Evolutionary conservation across 139 green algal genomes (phyloP), one percentile per base, ranked within the genome.

Genomic region (Chara braunii): DNA sequence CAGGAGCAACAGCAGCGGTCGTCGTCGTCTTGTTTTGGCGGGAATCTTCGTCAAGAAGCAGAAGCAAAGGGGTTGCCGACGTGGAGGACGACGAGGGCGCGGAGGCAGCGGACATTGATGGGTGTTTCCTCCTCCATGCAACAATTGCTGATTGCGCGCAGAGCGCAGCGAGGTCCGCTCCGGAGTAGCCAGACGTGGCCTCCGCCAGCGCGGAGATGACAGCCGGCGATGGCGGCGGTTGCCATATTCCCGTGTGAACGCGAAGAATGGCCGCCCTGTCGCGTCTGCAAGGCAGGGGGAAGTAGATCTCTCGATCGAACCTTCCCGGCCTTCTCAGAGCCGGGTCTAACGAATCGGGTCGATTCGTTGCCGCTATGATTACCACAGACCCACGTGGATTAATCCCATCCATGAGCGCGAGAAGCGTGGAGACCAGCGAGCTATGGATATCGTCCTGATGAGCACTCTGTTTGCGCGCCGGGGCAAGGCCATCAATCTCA

Each of bases 351-450:
- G 92, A 71, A 77, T 95, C 87, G 0, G 89, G 91, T 18, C 91
- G 72, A 18, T 84, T 90, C 23, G 93, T 96, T 22, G 93, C 93
- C 1, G 72, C 93, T 40, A 99, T 55, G 32, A 99, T 88, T 26
- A 81, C 80, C 54, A 99, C 93, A 11, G n/a, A 31, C 3, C 71
- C 71, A 3, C 77, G 37, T 2, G 55, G 22, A 26, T 53, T 40
- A n/a, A 83, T 34, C 8, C 77, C 77, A 35, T 96, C 89, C 85
- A 96, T 91, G 2, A 96, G 80, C 0, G 85, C 81, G 18, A 96
- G 77, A 54, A 96, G 75, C 0, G 90, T 95, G 44, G 86, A 81
- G 56, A 96, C 89, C 29, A 95, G 83, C 28, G 73, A 87, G 24
- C 83, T 85, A 60, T 90, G 88, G 28, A 89, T 92, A 66, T 94